phyloP scores from a whole-genome alignment of 176 grass and related monocot genomes.

The Zea luxurians region DNA sequence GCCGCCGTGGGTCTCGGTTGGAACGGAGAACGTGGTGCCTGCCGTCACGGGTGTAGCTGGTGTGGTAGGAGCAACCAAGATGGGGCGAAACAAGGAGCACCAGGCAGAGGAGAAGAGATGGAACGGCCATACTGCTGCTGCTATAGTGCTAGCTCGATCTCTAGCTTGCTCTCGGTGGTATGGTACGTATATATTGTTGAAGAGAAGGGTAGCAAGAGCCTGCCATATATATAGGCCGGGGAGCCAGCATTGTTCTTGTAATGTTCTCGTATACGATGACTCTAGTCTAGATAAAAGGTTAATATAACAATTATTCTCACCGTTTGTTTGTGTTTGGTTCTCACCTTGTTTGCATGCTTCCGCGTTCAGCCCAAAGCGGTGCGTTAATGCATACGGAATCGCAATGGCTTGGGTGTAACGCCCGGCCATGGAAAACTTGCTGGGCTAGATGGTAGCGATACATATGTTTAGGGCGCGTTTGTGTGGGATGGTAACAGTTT shows the following conservation, averaged over 20 bases:
- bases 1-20: not conserved
- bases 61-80: not conserved
- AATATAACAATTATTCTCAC: not conserved
- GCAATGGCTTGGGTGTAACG: not conserved
- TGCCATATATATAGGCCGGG: not conserved
- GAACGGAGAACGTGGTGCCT: not conserved
- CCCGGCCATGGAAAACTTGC: not conserved
- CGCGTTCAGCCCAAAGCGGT: conserved; percentile 21
- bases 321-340: not conserved
- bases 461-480: no score
- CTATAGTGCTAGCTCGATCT: not conserved
- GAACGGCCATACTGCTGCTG: not conserved
- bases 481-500: no score
- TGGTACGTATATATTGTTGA: not conserved
- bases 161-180: not conserved
- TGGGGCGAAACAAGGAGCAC: conserved; percentile 13
- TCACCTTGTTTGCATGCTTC: not conserved
- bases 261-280: not conserved
- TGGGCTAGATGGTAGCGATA: no score
- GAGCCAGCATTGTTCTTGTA: conserved; percentile 19
- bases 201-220: not conserved
- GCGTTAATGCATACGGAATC: not conserved
- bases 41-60: conserved; percentile 14
- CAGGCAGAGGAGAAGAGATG: not conserved
- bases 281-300: not conserved